Conservation (phyloP, 73 alveolate genomes). For the Uronychia binucleata region DNA sequence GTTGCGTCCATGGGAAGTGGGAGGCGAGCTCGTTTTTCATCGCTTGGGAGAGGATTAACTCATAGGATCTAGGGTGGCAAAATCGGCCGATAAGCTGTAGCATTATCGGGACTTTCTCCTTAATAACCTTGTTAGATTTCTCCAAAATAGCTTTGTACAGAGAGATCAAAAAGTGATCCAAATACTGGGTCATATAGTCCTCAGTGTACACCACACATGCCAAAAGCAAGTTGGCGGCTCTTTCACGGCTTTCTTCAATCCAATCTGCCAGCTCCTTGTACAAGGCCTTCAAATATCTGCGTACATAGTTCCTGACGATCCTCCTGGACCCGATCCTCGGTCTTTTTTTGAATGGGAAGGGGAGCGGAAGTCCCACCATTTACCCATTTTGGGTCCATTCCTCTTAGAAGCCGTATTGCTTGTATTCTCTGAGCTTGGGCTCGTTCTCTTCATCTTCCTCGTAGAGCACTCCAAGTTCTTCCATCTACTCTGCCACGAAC, state of each 20-base stretch:
- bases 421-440: constrained; percentile 90
- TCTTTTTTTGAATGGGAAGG: constrained; percentile 91
- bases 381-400: constrained; percentile 93
- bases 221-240: constrained; percentile 87
- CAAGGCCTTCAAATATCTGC: constrained; percentile 92
- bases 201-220: constrained; percentile 89
- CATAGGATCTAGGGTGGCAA: constrained; percentile 46
- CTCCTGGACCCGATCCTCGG: constrained; percentile 96
- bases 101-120: constrained; percentile 22
- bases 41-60: constrained; percentile 22
- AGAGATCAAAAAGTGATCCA: constrained; percentile 79
- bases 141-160: constrained; percentile 56
- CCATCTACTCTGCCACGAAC: constrained; percentile 83
- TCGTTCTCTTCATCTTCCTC: constrained; percentile 92
- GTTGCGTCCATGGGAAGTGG: constrained; percentile 40
- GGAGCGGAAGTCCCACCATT: constrained; percentile 72
- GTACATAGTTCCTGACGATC: constrained; percentile 79
- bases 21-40: constrained; percentile 34
- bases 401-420: constrained; percentile 90
- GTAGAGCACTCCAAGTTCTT: constrained; percentile 93
- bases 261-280: constrained; percentile 93
- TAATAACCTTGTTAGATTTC: constrained; percentile 30
- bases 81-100: constrained; percentile 48
- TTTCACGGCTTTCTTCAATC: constrained; percentile 81
- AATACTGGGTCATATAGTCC: constrained; percentile 91